Base-by-base conservation (phyloP, 768 basidiomycete species). In the Boletus rubroflammeus region DNA sequence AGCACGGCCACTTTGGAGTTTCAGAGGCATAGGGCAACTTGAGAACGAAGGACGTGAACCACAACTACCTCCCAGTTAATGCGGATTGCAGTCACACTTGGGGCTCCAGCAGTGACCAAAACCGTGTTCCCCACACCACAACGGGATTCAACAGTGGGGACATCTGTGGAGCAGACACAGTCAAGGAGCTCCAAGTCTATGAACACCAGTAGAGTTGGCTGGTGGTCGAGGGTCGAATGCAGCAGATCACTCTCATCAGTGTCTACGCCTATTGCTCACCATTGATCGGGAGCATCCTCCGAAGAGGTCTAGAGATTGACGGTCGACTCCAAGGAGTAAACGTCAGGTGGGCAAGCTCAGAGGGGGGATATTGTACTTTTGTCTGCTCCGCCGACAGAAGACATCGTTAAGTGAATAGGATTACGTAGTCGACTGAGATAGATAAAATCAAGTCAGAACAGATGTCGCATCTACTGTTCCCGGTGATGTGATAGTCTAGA, bases 401-500 rank as follows among this genome's bases (percentile, higher is more conserved):
- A 34, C 31, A 47, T 41, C 6, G 13, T 25, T 6, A 44, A 36
- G 26, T 29, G 51, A 25, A 56, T 43, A 40, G 25, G 14, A 54
- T 54, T 53, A 51, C 29, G 41, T 47, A 42, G 28, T 46, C 17
- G 25, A 47, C 35, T 15, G 21, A 8, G 35, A 25, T 41, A 29
- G 23, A 28, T 29, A 38, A n/a, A 17, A 14, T 15, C 14, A n/a
- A 50, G 17, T n/a, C 19, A 51, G 14, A 48, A 36, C 28, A 43
- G 2, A 17, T 1, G 14, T 47, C 19, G 14, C 26, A 14, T 40
- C 54, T 53, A 67, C 5, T 47, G 48, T 29, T 6, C 45, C 21
- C 19, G 51, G 23, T 50, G 9, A 14, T 56, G 51, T 17, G 66
- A 66, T 25, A 60, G 31, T 53, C 65, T 59, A 54, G 66, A 67